Base-by-base conservation (phyloP, 225 moss, liverwort and hornwort species). In the Pleurozium schreberi region DNA sequence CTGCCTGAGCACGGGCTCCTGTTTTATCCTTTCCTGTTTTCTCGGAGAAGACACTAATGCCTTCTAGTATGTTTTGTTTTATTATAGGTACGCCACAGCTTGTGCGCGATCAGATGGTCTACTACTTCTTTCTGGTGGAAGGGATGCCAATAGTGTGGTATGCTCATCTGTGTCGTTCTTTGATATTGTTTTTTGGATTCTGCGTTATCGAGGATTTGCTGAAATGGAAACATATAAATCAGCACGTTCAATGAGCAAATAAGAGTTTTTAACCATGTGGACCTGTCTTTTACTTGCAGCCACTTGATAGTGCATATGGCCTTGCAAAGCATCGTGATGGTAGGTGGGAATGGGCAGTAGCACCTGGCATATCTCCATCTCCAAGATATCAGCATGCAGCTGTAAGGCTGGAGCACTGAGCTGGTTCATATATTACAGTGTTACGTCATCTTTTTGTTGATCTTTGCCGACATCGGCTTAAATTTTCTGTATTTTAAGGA, bases 311-410 rank as follows among this genome's bases (percentile, higher is more conserved):
- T 89, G 95, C 93, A 70, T 95, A 95, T 80, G 93, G 95, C 63
- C 94, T 95, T 70, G 95, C 95, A 83, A 95, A 95, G 90, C 95
- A 95, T 64, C 94, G 95, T 42, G 95, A 95, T 92, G 95, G 95
- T 47, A 91, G 95, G 89, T 95, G 95, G 95, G 95, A 95, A 88
- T 95, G 95, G 95, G 94, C 95, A 78, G 92, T 95, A 36, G 95
- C 95, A 87, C 95, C 95, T 91, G 94, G 95, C 79, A 93, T 95
- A 90, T 95, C 95, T 84, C 94, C 94, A 49, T 95, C 95, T 89
- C 93, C 94, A 89, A 91, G 94, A 92, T 94, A 95, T 84, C 95
- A 95, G 61, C 95, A 95, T 84, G 95, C 95, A 89, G 94, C 95
- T 88, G 95, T 95, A 91, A 93, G 93, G 45, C 89, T 77, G n/a